Percentiles rank a stretch among this genome's conserved stretches.
These are phyloP conservation scores for Paramecium octaurelia DNA, from an alignment of 73 alveolate genomes.

Conservation along the genomic window DNA sequence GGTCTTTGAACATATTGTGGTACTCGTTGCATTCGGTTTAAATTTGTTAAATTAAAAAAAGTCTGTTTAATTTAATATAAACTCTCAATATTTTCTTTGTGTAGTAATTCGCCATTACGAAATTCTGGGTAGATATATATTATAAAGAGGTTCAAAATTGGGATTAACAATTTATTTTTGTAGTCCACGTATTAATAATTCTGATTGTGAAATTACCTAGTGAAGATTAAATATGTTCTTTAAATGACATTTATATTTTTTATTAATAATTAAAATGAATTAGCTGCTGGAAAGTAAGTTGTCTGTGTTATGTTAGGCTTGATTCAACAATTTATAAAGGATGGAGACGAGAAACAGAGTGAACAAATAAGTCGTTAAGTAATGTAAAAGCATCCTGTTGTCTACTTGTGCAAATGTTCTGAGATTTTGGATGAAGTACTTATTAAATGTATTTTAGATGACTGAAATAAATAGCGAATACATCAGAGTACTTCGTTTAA, in stretches of 20 bases:
- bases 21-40: constrained; percentile 41
- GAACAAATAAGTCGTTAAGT: not conserved
- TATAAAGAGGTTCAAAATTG: not conserved
- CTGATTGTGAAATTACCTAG: no score
- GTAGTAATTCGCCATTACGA: not conserved
- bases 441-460: not conserved
- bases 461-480: not conserved
- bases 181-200: not conserved
- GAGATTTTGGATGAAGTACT: constrained; percentile 23
- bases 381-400: constrained; percentile 31
- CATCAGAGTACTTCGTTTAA: not conserved
- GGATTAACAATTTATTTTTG: not conserved
- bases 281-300: constrained; percentile 25
- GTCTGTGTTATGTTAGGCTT: not conserved
- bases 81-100: not conserved
- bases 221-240: not conserved
- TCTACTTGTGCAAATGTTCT: not conserved
- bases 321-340: not conserved
- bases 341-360: constrained; percentile 19
- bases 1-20: not conserved
- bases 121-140: not conserved
- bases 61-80: constrained; percentile 23
- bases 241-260: not conserved
- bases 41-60: constrained; percentile 6
- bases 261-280: not conserved